Conservation (phyloP, 2,329 filamentous ascomycete genomes). For the Colletotrichum sp. region DNA sequence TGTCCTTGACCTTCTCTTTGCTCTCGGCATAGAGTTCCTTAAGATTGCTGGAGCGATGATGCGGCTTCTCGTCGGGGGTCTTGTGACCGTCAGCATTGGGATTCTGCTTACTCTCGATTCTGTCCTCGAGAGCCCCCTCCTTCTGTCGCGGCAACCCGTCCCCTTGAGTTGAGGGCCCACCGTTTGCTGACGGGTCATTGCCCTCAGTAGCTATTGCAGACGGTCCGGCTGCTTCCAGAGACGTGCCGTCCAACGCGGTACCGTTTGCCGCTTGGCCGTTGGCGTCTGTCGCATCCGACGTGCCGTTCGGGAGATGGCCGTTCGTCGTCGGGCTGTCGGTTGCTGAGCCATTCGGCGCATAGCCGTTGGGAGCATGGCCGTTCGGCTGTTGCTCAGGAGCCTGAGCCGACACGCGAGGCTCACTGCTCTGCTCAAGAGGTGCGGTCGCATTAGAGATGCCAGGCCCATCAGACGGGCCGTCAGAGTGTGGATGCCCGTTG, state of each 20-base stretch:
- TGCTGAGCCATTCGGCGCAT: background rate
- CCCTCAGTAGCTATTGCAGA: background rate
- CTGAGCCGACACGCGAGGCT: background rate
- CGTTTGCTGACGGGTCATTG: slow-evolving; percentile 11
- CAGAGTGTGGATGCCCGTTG: slow-evolving; percentile 10
- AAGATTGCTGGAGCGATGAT: slow-evolving; percentile 28
- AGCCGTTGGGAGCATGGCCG: background rate
- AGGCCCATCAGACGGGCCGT: background rate
- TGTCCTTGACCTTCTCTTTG: slow-evolving; percentile 43
- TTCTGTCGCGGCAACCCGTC: background rate
- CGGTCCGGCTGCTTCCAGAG: background rate
- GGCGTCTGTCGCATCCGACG: background rate
- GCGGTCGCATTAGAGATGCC: slow-evolving; percentile 3
- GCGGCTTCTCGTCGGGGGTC: slow-evolving; percentile 12
- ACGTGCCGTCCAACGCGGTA: background rate
- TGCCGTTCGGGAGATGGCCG: background rate
- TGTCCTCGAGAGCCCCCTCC: slow-evolving; percentile 11
- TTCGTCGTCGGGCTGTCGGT: background rate
- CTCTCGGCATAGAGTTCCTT: slow-evolving; percentile 39
- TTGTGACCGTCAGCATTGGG: slow-evolving; percentile 19
- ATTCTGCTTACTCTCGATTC: slow-evolving; percentile 14
- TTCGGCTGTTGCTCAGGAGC: background rate
- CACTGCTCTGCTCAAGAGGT: background rate
- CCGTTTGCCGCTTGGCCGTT: background rate
- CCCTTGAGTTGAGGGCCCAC: slow-evolving; percentile 13